Percentiles rank a stretch among this genome's conserved stretches.
Evolutionary conservation across 108 stramenopile species (phyloP).

Genomic region (Conticribra guillardii): DNA sequence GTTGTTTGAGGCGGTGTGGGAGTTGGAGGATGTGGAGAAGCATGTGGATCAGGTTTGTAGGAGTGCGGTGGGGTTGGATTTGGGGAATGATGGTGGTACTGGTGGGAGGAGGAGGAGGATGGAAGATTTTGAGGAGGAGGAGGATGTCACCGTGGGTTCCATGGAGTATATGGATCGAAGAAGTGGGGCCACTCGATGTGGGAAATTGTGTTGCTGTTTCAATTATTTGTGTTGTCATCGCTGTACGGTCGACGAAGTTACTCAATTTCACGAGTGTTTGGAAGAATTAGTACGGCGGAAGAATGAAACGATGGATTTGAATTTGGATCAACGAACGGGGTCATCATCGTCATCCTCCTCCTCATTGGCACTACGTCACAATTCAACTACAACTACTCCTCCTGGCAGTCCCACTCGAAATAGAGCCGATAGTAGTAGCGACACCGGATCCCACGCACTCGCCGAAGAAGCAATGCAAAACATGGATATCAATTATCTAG

Average conservation of each 20-base stretch:
- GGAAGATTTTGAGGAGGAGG: slow-evolving; percentile 5
- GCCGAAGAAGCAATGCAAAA: slow-evolving; percentile 11
- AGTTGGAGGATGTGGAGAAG: slow-evolving; percentile 61
- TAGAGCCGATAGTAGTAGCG: too few species aligned
- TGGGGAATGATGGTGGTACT: slow-evolving; percentile 17
- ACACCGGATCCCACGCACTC: slow-evolving; percentile 3
- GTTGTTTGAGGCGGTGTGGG: slow-evolving; percentile 68
- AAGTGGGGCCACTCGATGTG: slow-evolving; percentile 1
- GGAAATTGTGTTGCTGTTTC: background rate
- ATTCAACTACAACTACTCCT: too few species aligned
- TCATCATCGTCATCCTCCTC: too few species aligned
- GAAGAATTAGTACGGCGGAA: slow-evolving; percentile 51
- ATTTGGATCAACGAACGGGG: slow-evolving; percentile 39
- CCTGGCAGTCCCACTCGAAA: too few species aligned
- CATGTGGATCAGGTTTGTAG: slow-evolving; percentile 50
- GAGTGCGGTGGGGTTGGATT: slow-evolving; percentile 17
- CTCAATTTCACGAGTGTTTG: slow-evolving; percentile 46
- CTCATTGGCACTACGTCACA: too few species aligned
- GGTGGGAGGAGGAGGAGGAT: slow-evolving; percentile 12
- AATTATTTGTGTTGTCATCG: background rate
- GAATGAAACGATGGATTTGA: slow-evolving; percentile 44
- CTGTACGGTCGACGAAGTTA: slow-evolving; percentile 25
- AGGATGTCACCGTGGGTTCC: slow-evolving; percentile 9
- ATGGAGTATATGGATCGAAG: too few species aligned
- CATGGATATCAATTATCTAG: slow-evolving; percentile 57